phyloP scores from a whole-genome alignment of 352 stramenopile genomes.

The Pythium graminicola region DNA sequence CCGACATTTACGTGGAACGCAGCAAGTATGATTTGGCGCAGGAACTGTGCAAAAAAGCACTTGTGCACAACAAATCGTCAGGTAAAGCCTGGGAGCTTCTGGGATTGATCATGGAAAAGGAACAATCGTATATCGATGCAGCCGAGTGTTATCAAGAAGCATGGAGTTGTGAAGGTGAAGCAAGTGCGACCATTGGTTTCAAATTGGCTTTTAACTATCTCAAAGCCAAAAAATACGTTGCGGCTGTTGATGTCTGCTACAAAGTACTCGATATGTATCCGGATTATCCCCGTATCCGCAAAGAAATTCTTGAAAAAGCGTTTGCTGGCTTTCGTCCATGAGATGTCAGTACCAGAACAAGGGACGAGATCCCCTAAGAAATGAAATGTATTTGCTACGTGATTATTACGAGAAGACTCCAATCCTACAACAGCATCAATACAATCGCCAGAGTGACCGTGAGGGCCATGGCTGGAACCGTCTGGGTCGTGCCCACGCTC shows the following conservation, averaged over 20 bases:
- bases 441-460: neutral
- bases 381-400: neutral
- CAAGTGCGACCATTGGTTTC: conserved; percentile 87
- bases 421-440: conserved; percentile 3
- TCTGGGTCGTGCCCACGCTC: neutral
- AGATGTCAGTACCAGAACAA: neutral
- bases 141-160: conserved; percentile 91
- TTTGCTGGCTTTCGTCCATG: conserved; percentile 83
- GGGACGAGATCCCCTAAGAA: too few relatives aligned
- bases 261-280: conserved; percentile 92
- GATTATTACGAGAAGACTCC: neutral
- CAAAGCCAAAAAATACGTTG: conserved; percentile 89
- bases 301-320: conserved; percentile 92
- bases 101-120: conserved; percentile 93
- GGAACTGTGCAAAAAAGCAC: conserved; percentile 88
- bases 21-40: conserved; percentile 92
- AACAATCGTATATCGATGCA: conserved; percentile 89
- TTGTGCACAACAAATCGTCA: conserved; percentile 92
- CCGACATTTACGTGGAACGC: conserved; percentile 89
- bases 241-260: conserved; percentile 90
- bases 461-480: neutral
- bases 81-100: conserved; percentile 91
- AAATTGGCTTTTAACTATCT: conserved; percentile 96
- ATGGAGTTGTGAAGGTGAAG: conserved; percentile 75
- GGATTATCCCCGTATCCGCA: conserved; percentile 92